Evolutionary conservation across 441 rosid species (phyloP).

Genomic region (Pelargonium citronellum): DNA sequence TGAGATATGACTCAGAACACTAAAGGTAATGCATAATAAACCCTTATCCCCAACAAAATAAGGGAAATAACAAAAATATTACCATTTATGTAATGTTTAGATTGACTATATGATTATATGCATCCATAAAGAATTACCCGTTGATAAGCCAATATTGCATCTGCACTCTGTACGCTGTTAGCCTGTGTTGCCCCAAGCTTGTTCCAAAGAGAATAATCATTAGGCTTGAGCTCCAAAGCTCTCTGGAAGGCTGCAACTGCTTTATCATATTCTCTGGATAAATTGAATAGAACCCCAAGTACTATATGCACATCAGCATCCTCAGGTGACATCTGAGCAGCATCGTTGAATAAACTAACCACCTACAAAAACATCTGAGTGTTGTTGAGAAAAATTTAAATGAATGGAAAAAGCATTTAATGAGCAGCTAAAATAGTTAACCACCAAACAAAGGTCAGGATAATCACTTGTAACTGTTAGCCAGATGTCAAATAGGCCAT

Average conservation of each 20-base stretch:
- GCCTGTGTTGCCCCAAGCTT: constrained; percentile 99
- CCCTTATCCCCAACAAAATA: constrained; percentile 1
- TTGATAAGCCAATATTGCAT: constrained; percentile 96
- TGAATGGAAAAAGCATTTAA: not conserved
- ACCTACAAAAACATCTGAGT: constrained; percentile 37
- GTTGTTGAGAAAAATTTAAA: not conserved
- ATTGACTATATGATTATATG: not conserved
- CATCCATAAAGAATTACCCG: constrained; percentile 38
- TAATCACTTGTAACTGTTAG: not conserved
- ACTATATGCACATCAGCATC: constrained; percentile 95
- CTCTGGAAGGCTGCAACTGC: constrained; percentile 78
- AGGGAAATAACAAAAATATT: not conserved
- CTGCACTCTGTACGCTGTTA: constrained; percentile 93
- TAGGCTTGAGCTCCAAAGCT: constrained; percentile 83
- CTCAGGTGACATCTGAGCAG: constrained; percentile 83
- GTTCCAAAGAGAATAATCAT: constrained; percentile 98
- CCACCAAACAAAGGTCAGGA: constrained; percentile 3
- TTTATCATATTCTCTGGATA: constrained; percentile 84
- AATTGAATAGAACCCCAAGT: constrained; percentile 83
- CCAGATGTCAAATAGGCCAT: not conserved
- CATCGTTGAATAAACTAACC: constrained; percentile 73
- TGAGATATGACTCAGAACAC: constrained; percentile 3
- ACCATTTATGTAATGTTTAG: not conserved
- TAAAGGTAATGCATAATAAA: not conserved
- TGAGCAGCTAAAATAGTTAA: not conserved